phyloP scores from a whole-genome alignment of 306 rosid genomes.

The Vigna nakashimae region DNA sequence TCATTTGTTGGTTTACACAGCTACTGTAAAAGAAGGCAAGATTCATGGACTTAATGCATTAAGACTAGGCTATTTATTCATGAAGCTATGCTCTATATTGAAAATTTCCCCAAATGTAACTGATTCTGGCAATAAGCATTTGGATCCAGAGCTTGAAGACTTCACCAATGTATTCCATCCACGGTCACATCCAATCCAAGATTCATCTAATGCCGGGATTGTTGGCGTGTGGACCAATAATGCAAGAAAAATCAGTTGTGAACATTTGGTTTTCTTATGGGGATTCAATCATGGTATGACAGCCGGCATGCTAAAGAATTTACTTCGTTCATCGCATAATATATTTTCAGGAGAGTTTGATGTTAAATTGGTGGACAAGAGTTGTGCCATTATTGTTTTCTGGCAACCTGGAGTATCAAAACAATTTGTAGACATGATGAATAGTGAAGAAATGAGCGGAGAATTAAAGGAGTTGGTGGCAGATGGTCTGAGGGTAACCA shows the following conservation, averaged over 20 bases:
- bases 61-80: slow-evolving; percentile 68
- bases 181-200: slow-evolving; percentile 38
- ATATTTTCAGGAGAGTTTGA: slow-evolving; percentile 75
- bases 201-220: slow-evolving; percentile 46
- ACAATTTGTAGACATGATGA: slow-evolving; percentile 55
- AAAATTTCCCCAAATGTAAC: slow-evolving; percentile 53
- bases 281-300: slow-evolving; percentile 70
- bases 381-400: slow-evolving; percentile 81
- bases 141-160: slow-evolving; percentile 53
- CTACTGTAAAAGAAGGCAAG: slow-evolving; percentile 60
- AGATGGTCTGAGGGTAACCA: slow-evolving; percentile 67
- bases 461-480: slow-evolving; percentile 64
- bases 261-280: slow-evolving; percentile 79
- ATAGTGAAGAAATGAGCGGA: slow-evolving; percentile 52
- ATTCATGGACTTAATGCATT: slow-evolving; percentile 66
- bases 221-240: slow-evolving; percentile 63
- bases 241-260: slow-evolving; percentile 58
- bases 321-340: slow-evolving; percentile 58
- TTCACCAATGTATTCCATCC: slow-evolving; percentile 54
- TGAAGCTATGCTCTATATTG: slow-evolving; percentile 73
- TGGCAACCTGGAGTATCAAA: slow-evolving; percentile 63
- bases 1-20: slow-evolving; percentile 48
- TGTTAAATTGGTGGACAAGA: slow-evolving; percentile 71
- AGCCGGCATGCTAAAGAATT: slow-evolving; percentile 63
- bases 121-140: slow-evolving; percentile 42